Conservation (phyloP, 148 eudicot genomes). For the Oxyria digyna region DNA sequence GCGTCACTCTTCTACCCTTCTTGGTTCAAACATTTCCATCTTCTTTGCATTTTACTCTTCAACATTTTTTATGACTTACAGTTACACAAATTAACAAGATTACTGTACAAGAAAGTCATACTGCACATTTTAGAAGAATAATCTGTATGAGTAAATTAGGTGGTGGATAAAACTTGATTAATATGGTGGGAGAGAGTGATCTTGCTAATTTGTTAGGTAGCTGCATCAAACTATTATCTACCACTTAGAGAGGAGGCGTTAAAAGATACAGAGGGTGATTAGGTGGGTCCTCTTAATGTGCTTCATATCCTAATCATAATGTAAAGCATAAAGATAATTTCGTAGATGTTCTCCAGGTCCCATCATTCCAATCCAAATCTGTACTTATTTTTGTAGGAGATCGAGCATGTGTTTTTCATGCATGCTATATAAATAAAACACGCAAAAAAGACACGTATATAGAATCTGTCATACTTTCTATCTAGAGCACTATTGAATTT, state of each 20-base stretch:
- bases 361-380: background rate
- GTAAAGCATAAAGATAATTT: background rate
- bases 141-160: background rate
- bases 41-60: no score
- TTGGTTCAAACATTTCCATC: background rate
- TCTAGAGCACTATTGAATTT: no score
- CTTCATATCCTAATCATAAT: background rate
- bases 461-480: no score
- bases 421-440: background rate
- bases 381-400: background rate
- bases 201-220: background rate
- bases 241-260: background rate
- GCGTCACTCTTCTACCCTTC: background rate
- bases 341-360: background rate
- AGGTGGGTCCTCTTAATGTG: background rate
- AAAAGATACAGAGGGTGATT: background rate
- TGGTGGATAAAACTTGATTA: background rate
- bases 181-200: background rate
- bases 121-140: background rate
- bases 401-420: background rate
- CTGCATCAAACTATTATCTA: background rate
- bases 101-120: background rate
- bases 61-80: no score
- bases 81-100: background rate
- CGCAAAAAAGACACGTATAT: no score